Evolutionary conservation across 306 rosid species (phyloP).

Genomic region (Vachellia pachyceras): DNA sequence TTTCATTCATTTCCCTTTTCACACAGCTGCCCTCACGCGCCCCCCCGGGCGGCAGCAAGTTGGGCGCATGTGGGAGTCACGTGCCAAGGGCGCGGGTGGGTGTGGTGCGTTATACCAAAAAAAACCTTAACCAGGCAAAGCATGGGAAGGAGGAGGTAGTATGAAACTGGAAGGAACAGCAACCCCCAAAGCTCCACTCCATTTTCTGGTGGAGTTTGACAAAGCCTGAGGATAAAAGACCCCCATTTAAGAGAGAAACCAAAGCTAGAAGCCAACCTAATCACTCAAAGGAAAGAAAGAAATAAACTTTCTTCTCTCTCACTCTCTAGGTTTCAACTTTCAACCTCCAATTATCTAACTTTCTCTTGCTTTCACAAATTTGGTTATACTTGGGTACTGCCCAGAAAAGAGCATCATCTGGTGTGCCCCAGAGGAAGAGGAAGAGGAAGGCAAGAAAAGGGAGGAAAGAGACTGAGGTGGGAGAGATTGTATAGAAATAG

Average conservation of each 20-base stretch:
- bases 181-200: constrained; percentile 53
- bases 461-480: constrained; percentile 18
- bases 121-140: constrained; percentile 34
- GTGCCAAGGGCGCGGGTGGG: constrained; percentile 1
- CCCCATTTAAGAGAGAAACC: constrained; percentile 36
- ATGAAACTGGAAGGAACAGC: constrained; percentile 60
- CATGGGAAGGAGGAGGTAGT: constrained; percentile 49
- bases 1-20: constrained; percentile 16
- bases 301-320: constrained; percentile 14
- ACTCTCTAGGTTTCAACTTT: constrained; percentile 59
- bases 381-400: constrained; percentile 61
- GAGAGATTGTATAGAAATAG: constrained; percentile 48
- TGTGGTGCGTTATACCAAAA: neutral
- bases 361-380: constrained; percentile 67
- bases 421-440: constrained; percentile 48
- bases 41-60: too few relatives aligned
- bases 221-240: constrained; percentile 35
- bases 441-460: constrained; percentile 27
- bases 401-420: constrained; percentile 61
- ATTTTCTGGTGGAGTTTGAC: constrained; percentile 46
- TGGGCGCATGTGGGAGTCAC: neutral
- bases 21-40: constrained; percentile 53
- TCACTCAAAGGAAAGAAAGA: constrained; percentile 1
- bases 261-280: constrained; percentile 37
- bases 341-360: constrained; percentile 42